Percentiles rank a stretch among this genome's conserved stretches.
phyloP scores from a whole-genome alignment of 495 filamentous ascomycete species.

The Xeromyces bisporus region DNA sequence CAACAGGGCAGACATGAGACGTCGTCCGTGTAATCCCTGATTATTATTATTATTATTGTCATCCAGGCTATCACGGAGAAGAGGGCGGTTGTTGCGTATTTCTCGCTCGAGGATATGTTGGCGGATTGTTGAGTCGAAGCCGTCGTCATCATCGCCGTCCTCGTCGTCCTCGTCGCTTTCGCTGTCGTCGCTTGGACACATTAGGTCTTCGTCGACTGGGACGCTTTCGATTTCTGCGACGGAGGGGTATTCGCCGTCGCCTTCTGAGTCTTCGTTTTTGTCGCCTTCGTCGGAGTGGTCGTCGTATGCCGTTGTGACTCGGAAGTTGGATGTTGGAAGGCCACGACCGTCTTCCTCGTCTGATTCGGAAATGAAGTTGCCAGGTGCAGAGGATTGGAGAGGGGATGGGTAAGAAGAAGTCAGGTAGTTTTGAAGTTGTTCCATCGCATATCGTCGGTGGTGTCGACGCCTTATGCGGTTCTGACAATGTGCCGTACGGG shows the following conservation, averaged over 20 bases:
- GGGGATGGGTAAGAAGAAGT: constrained; percentile 21
- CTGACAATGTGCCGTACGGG: constrained; percentile 57
- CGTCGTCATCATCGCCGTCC: constrained; percentile 22
- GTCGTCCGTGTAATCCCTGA: constrained; percentile 9
- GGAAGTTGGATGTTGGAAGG: constrained; percentile 30
- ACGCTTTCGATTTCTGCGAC: constrained; percentile 13
- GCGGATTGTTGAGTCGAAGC: constrained; percentile 9
- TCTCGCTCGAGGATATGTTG: constrained; percentile 17
- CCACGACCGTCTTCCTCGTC: too few relatives aligned
- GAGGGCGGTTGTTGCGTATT: constrained; percentile 11
- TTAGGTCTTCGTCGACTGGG: constrained; percentile 17
- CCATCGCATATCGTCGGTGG: constrained; percentile 19
- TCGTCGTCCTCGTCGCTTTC: constrained; percentile 37
- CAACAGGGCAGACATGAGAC: constrained; percentile 13
- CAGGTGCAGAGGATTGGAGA: constrained; percentile 17
- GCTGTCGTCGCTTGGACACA: constrained; percentile 37
- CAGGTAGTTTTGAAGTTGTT: constrained; percentile 27
- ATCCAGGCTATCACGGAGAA: constrained; percentile 9
- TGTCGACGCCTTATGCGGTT: constrained; percentile 17
- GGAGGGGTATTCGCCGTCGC: constrained; percentile 9
- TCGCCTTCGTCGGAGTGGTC: constrained; percentile 17
- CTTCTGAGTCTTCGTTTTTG: constrained; percentile 19
- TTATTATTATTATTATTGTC: too few relatives aligned
- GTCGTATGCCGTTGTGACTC: constrained; percentile 33
- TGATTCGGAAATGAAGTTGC: constrained; percentile 9